A percentile compares a stretch with the other conserved stretches of the same genome.
Evolutionary conservation across 2,329 filamentous ascomycete species (phyloP).

Genomic region (Fusarium beomiforme): DNA sequence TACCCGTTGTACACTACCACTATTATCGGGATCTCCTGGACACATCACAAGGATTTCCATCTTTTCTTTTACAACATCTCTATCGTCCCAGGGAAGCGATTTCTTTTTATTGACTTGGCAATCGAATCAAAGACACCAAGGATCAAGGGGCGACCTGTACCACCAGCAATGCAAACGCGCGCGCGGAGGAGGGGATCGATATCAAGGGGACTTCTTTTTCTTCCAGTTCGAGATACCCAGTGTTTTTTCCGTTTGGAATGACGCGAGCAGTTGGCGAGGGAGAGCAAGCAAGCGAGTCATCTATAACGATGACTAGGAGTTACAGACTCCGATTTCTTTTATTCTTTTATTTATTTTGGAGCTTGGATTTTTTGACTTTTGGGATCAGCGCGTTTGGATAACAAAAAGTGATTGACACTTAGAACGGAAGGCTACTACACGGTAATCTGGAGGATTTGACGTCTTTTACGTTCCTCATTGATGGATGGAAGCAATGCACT

Average conservation of each 20-base stretch:
- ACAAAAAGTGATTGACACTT: conserved; percentile 44
- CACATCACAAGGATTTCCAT: conserved; percentile 35
- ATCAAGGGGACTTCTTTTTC: conserved; percentile 44
- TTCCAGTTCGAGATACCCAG: conserved; percentile 52
- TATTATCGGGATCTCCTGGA: conserved; percentile 42
- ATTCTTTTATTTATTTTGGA: conserved; percentile 23
- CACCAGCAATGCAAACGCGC: conserved; percentile 46
- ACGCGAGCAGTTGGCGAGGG: conserved; percentile 43
- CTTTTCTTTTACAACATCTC: conserved; percentile 38
- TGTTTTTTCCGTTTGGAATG: conserved; percentile 44
- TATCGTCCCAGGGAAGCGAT: conserved; percentile 38
- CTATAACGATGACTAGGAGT: conserved; percentile 15
- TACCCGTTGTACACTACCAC: conserved; percentile 45
- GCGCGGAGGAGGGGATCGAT: conserved; percentile 43
- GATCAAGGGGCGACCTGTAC: conserved; percentile 47
- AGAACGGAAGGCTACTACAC: conserved; percentile 43
- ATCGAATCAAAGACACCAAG: conserved; percentile 39
- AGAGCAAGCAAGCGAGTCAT: conserved; percentile 28
- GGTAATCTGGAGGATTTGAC: conserved; percentile 42
- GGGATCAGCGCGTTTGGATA: conserved; percentile 40
- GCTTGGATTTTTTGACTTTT: conserved; percentile 21
- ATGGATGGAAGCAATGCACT: conserved; percentile 28
- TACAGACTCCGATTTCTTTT: conserved; percentile 24
- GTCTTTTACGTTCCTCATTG: conserved; percentile 34
- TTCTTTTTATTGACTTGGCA: conserved; percentile 42